Evolutionary conservation across 306 rosid species (phyloP), one percentile per base, ranked within the genome.

Genomic region (Dryas alaskensis): DNA sequence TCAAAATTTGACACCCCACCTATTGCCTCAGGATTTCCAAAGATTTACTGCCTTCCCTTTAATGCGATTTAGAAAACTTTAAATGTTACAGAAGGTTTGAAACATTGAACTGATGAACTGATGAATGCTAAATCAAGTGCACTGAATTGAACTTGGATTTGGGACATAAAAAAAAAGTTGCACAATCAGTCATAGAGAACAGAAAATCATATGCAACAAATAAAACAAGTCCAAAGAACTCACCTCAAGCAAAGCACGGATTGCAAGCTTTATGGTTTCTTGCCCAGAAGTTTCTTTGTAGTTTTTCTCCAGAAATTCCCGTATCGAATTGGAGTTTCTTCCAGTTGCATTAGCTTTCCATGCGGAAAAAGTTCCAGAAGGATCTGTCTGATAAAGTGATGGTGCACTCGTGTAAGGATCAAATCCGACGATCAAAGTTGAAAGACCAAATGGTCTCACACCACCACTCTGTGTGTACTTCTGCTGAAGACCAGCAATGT

Each of bases 381-480:
- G 98, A 72, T 94, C 98, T 4, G 98, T 94, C 79, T 94, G 98
- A 80, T 91, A 94, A 7, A 94, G 80, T 25, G 97, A 74, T 0
- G 98, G 98, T 10, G 88, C 10, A 19, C 64, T 71, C 0, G 92
- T 83, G 76, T 94, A 89, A 1, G 98, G 98, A 80, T 94, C 98
- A 73, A 94, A 94, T 13, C 98, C 98, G 40, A 94, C 87, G 54
- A 94, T 94, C 87, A 94, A 81, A 43, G 97, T 94, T 3, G 98
- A 94, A 63, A 91, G 96, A n/a, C 98, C 98, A 81, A 94, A 94
- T 6, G 98, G 98, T 49, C 98, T 72, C 62, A 91, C 98, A 44
- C 98, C 98, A 74, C 98, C 98, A 79, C 98, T 95, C 64, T 94
- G 98, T 11, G 98, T 94, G 84, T 94, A 95, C 86, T 94, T 94